phyloP scores from a whole-genome alignment of 768 basidiomycete species.

The Hortiboletus flavorubellus region DNA sequence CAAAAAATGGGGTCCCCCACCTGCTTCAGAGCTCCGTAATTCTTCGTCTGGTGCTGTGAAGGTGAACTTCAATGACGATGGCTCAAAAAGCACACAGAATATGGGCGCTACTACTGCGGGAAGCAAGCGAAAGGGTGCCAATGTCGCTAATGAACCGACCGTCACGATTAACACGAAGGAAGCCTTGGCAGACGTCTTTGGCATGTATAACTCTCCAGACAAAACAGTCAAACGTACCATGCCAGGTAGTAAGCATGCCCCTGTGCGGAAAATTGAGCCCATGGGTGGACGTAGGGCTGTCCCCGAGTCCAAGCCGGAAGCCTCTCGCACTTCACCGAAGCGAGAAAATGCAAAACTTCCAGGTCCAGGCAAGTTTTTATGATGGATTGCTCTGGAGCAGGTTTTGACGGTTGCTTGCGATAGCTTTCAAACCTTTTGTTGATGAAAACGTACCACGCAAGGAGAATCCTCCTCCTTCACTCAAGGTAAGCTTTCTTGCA shows the following conservation, averaged over 20 bases:
- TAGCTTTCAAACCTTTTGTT: slow-evolving; percentile 60
- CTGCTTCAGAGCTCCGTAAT: slow-evolving; percentile 37
- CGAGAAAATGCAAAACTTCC: slow-evolving; percentile 22
- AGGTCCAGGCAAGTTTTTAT: slow-evolving; percentile 37
- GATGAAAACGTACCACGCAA: slow-evolving; percentile 54
- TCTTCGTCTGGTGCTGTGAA: slow-evolving; percentile 36
- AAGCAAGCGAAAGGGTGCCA: slow-evolving; percentile 43
- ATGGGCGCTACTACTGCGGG: slow-evolving; percentile 29
- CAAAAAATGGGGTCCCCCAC: slow-evolving; percentile 79
- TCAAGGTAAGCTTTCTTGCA: slow-evolving; percentile 12
- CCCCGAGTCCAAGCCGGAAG: slow-evolving; percentile 33
- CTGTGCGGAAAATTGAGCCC: slow-evolving; percentile 63
- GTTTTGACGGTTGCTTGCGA: slow-evolving; percentile 2
- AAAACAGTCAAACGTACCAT: slow-evolving; percentile 56
- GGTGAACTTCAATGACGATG: slow-evolving; percentile 63
- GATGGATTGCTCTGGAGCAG: slow-evolving; percentile 16
- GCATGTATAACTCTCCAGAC: slow-evolving; percentile 92
- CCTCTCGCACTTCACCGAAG: slow-evolving; percentile 30
- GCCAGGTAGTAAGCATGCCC: slow-evolving; percentile 71
- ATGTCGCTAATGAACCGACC: slow-evolving; percentile 62
- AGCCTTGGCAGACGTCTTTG: slow-evolving; percentile 90
- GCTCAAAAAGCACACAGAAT: slow-evolving; percentile 42
- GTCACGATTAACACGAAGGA: slow-evolving; percentile 97
- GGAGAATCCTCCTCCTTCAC: slow-evolving; percentile 38
- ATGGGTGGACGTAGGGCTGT: slow-evolving; percentile 33